A percentile compares a stretch with the other conserved stretches of the same genome.
These are phyloP conservation scores for Multifurca ochricompacta DNA, from an alignment of 768 basidiomycete species.

Conservation along the genomic window DNA sequence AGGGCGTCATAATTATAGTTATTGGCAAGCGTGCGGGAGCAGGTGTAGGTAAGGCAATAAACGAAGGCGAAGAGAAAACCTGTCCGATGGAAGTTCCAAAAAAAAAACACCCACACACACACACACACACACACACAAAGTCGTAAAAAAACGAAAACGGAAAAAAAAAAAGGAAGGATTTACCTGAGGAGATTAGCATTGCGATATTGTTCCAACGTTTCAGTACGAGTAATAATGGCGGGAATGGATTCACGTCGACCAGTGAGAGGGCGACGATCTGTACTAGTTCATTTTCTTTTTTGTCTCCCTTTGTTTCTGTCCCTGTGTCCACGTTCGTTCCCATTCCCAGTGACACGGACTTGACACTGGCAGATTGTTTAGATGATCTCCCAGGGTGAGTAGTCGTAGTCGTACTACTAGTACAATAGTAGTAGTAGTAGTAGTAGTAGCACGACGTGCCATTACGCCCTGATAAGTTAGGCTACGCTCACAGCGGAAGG, in stretches of 20 bases:
- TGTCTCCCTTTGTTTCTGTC: conserved; percentile 22
- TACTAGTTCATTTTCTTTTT: no score
- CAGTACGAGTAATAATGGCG: conserved; percentile 51
- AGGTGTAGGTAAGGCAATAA: conserved; percentile 68
- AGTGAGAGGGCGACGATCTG: conserved; percentile 56
- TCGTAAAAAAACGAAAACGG: not conserved
- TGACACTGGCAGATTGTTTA: no score
- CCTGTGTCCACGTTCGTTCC: conserved; percentile 15
- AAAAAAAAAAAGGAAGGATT: conserved; percentile 10
- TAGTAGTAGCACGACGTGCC: no score
- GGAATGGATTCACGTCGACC: conserved; percentile 67
- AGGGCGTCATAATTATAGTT: conserved; percentile 63
- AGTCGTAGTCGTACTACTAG: no score
- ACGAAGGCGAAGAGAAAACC: conserved; percentile 65
- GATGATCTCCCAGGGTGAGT: no score
- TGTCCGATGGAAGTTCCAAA: no score
- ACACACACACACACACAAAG: no score
- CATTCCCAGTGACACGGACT: no score
- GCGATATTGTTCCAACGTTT: conserved; percentile 58
- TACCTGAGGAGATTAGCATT: conserved; percentile 60
- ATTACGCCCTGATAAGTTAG: conserved; percentile 67
- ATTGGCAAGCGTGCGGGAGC: conserved; percentile 55
- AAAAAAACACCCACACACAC: no score
- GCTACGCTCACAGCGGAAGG: conserved; percentile 78
- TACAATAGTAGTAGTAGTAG: no score